Evolutionary conservation across 805 yeast species (phyloP).

Genomic region (Metschnikowia lochheadii): DNA sequence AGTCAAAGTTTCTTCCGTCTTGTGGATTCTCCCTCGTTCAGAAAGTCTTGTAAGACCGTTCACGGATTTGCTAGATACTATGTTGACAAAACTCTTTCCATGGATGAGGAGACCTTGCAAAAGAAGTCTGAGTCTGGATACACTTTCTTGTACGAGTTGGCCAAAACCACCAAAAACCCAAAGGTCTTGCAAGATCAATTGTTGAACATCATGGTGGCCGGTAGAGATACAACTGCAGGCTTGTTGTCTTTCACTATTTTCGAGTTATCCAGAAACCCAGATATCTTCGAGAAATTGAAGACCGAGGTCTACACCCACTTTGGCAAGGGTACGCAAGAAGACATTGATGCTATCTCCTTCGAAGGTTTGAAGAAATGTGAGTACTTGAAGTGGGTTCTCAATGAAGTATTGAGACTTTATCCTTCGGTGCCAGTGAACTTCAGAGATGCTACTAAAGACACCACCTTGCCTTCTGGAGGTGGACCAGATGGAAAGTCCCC

Average conservation of each 20-base stretch:
- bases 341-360: constrained; percentile 30
- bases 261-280: constrained; percentile 34
- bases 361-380: constrained; percentile 39
- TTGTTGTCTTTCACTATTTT: constrained; percentile 32
- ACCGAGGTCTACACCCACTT: constrained; percentile 27
- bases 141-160: constrained; percentile 37
- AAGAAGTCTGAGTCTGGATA: constrained; percentile 24
- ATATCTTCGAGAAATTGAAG: constrained; percentile 28
- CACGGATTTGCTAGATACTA: constrained; percentile 17
- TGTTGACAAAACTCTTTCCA: constrained; percentile 16
- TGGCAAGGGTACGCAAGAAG: constrained; percentile 29
- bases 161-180: constrained; percentile 35
- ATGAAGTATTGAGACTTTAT: constrained; percentile 35
- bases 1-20: constrained; percentile 28
- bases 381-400: constrained; percentile 33
- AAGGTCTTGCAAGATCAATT: constrained; percentile 34
- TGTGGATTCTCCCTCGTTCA: constrained; percentile 26
- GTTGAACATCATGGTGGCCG: constrained; percentile 39
- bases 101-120: constrained; percentile 14
- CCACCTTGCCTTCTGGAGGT: constrained; percentile 24
- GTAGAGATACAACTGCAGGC: constrained; percentile 43
- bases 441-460: constrained; percentile 20
- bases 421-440: constrained; percentile 27
- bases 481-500: constrained; percentile 24
- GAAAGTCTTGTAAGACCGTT: constrained; percentile 27